Conservation (phyloP, 2,329 filamentous ascomycete species). For the Talaromyces sp. region DNA sequence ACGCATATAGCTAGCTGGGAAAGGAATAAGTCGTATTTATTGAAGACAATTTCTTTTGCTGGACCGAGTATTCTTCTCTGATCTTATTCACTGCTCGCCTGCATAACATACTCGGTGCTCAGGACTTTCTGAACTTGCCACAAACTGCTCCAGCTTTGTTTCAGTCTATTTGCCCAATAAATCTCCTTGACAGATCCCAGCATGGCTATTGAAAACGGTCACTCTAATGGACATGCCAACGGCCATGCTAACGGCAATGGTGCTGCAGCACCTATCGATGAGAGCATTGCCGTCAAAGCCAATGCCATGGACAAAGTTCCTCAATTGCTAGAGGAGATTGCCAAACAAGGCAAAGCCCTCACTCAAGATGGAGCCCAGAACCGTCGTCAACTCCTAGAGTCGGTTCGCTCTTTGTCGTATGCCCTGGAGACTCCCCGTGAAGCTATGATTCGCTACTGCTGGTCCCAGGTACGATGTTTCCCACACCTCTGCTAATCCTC, state of each 20-base stretch:
- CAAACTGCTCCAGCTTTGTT: neutral
- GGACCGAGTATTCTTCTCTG: neutral
- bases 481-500: neutral
- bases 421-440: conserved; percentile 33
- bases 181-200: neutral
- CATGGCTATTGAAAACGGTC: conserved; percentile 14
- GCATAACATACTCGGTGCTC: neutral
- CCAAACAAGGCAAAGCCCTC: conserved; percentile 21
- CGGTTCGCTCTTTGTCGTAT: conserved; percentile 28
- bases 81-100: neutral
- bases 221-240: neutral
- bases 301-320: conserved; percentile 25
- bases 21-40: conserved; percentile 1
- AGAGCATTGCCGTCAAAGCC: conserved; percentile 20
- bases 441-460: conserved; percentile 30
- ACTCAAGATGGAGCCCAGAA: conserved; percentile 20
- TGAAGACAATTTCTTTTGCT: neutral
- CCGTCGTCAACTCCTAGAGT: conserved; percentile 28
- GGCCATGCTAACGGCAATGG: conserved; percentile 10
- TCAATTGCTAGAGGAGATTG: conserved; percentile 24
- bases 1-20: neutral
- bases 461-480: conserved; percentile 26
- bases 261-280: conserved; percentile 10
- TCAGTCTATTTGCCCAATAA: neutral
- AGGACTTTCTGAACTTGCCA: neutral